Conservation (phyloP, 306 rosid species). For the Fragaria nilgerrensis region DNA sequence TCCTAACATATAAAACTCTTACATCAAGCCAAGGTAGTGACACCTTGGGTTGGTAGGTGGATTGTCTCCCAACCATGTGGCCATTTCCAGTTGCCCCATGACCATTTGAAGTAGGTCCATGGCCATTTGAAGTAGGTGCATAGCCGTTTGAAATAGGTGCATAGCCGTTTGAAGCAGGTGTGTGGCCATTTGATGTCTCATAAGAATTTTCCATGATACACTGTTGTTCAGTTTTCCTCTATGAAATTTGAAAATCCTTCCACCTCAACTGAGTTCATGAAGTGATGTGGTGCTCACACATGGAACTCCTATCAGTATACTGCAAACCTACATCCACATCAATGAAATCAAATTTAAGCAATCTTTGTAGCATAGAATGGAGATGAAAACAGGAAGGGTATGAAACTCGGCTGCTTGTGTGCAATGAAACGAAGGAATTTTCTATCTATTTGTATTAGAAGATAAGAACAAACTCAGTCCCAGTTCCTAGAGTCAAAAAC, state of each 20-base stretch:
- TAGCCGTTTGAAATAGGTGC: conserved; percentile 38
- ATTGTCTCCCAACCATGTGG: conserved; percentile 42
- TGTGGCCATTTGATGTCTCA: conserved; percentile 44
- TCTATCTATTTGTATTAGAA: conserved; percentile 12
- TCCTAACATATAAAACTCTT: conserved; percentile 70
- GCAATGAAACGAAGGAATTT: conserved; percentile 16
- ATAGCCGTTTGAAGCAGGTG: conserved; percentile 37
- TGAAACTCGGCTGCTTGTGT: not conserved
- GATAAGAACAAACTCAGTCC: conserved; percentile 7
- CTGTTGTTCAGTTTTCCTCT: conserved; percentile 26
- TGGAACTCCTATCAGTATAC: conserved; percentile 21
- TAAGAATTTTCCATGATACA: conserved; percentile 51
- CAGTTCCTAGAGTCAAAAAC: not conserved
- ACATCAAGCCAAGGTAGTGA: conserved; percentile 75
- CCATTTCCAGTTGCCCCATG: conserved; percentile 50
- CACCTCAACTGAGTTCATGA: conserved; percentile 31
- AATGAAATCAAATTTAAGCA: conserved; percentile 25
- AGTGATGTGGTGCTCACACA: conserved; percentile 25
- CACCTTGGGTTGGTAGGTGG: conserved; percentile 46
- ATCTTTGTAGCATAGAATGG: conserved; percentile 16
- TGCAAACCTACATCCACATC: conserved; percentile 30
- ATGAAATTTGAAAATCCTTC: conserved; percentile 10
- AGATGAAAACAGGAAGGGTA: conserved; percentile 7
- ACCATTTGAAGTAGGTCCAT: conserved; percentile 34
- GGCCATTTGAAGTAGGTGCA: conserved; percentile 6